Evolutionary conservation across 2,329 filamentous ascomycete species (phyloP), one percentile per base, ranked within the genome.

Genomic region (Dactylonectria estremocensis): DNA sequence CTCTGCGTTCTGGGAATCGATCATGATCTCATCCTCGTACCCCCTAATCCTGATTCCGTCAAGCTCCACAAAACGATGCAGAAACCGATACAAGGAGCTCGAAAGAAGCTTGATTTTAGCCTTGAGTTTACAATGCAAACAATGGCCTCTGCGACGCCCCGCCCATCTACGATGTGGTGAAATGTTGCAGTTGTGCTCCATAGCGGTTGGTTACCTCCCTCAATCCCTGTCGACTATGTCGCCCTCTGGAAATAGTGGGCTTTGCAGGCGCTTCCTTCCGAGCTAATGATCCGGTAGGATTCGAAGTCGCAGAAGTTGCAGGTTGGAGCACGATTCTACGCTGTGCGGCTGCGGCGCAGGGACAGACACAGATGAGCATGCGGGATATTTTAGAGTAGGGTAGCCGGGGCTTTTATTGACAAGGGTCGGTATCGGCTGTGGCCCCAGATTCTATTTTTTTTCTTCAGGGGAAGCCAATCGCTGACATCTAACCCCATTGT

Each of bases 361-460:
- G 14, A 14, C 14, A 61, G 16, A 55, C 16, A 35, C 24, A 11
- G 13, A 18, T 13, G 20, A 13, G 14, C 16, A 46, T 20, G 9
- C 37, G 24, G 37, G 22, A n/a, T n/a, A n/a, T n/a, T n/a, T n/a
- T n/a, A n/a, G n/a, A n/a, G n/a, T n/a, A n/a, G n/a, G n/a, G n/a
- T n/a, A n/a, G n/a, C 53, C n/a, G 13, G 46, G n/a, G 48, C 48
- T 54, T 22, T 33, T 33, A 54, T 4, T 37, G 24, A 33, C 49
- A 61, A 49, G 52, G 22, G 11, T 22, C 16, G 40, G 43, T 18
- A 53, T 20, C 11, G 33, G n/a, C 59, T 61, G 48, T 35, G 31
- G 46, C 59, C 59, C 59, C 49, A 46, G 37, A 20, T 55, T 61
- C 24, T 55, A 54, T 46, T 48, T 61, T 22, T 55, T 20, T 11